Evolutionary conservation across 2,329 filamentous ascomycete species (phyloP), one percentile per base, ranked within the genome.

Genomic region (Aspergillus sp.): DNA sequence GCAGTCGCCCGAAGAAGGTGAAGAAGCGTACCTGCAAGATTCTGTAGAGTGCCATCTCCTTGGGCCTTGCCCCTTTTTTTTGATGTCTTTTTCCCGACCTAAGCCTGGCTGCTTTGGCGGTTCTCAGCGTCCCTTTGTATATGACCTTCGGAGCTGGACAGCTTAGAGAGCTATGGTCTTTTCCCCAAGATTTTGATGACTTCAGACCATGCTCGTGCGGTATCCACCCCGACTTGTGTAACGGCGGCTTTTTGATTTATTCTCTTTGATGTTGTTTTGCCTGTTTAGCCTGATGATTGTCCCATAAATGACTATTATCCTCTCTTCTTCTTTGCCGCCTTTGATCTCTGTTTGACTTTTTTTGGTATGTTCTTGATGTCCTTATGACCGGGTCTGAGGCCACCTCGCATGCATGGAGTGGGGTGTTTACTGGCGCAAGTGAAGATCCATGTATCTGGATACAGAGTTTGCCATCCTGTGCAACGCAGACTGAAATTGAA

Each of bases 21-120:
- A 94, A 90, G 85, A 91, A 89, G 82, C 86, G 87, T 77, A 88
- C 82, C 73, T 95, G 90, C 79, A 84, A 82, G 71, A 83, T 93
- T 72, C 79, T 95, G 68, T 95, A 79, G 83, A 70, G 20, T 40
- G 19, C 48, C 49, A 47, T 55, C 44, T 49, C 49, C 44, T 45
- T 51, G 30, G 51, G 13, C 40, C 16, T 53, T 58, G 55, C 45
- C 49, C 55, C 38, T 44, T 19, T 44, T 19, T 49, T 54, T 43
- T 52, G n/a, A 22, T 26, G 26, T 50, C 55, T 53, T 19, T 44
- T 36, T 60, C 52, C 49, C 57, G 40, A 48, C 47, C 47, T 43
- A 63, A 65, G 67, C 67, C 67, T 70, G 67, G 67, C 61, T 70
- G 67, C 67, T 67, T 66, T 57, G 60, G 61, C 57, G 64, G 60